Conservation (phyloP, 2,329 filamentous ascomycete genomes). For the Fusarium zealandicum region DNA sequence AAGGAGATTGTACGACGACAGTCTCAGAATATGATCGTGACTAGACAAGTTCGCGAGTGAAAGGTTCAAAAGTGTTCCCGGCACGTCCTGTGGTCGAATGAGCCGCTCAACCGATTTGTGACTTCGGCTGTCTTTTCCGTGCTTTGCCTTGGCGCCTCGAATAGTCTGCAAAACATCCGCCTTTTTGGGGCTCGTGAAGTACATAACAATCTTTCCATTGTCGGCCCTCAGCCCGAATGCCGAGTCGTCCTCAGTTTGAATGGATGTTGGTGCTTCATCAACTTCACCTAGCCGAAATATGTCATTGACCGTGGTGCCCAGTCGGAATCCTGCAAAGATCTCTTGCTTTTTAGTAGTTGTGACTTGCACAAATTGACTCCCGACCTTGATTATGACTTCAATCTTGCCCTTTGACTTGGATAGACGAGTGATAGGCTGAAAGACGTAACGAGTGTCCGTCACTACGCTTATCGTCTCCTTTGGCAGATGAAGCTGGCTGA, state of each 20-base stretch:
- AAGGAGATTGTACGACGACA: slow-evolving; percentile 72
- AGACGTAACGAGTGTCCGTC: slow-evolving; percentile 70
- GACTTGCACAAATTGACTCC: slow-evolving; percentile 73
- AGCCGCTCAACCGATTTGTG: slow-evolving; percentile 70
- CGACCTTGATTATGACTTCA: slow-evolving; percentile 72
- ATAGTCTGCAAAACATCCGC: slow-evolving; percentile 69
- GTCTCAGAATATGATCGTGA: slow-evolving; percentile 63
- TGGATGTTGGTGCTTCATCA: slow-evolving; percentile 70
- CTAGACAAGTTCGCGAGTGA: slow-evolving; percentile 72
- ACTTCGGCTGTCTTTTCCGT: slow-evolving; percentile 67
- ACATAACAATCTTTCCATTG: slow-evolving; percentile 75
- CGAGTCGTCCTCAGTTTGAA: slow-evolving; percentile 70
- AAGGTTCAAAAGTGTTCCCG: slow-evolving; percentile 72
- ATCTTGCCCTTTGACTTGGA: slow-evolving; percentile 76
- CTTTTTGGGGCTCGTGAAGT: slow-evolving; percentile 72
- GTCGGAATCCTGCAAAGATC: slow-evolving; percentile 66
- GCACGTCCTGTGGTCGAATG: slow-evolving; percentile 73
- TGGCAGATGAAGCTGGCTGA: slow-evolving; percentile 70
- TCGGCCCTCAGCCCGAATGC: slow-evolving; percentile 73
- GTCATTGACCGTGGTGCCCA: slow-evolving; percentile 72
- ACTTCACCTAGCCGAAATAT: slow-evolving; percentile 73
- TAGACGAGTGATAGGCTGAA: slow-evolving; percentile 69
- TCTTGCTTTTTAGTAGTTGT: slow-evolving; percentile 74
- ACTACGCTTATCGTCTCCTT: slow-evolving; percentile 75
- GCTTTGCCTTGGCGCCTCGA: slow-evolving; percentile 67